Percentiles rank a stretch among this genome's conserved stretches.
Conservation (phyloP, 1,139 yeast genomes). For the Debaryomycetaceae sp. region DNA sequence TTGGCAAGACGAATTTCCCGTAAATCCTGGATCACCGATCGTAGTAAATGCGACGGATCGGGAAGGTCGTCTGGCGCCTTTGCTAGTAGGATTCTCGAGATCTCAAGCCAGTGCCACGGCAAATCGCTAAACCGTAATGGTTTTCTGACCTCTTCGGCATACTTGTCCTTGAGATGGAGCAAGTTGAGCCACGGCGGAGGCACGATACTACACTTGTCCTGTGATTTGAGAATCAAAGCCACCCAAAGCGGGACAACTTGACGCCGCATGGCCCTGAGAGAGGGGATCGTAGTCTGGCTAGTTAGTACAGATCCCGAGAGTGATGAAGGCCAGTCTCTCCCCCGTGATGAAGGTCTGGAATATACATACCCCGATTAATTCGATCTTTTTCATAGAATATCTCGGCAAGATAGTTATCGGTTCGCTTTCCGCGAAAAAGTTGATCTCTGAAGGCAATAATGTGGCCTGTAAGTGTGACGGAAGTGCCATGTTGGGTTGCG, state of each 20-base stretch:
- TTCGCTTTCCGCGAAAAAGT: conserved; percentile 78
- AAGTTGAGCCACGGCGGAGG: conserved; percentile 82
- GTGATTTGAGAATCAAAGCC: conserved; percentile 72
- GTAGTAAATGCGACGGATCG: conserved; percentile 52
- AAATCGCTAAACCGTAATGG: conserved; percentile 55
- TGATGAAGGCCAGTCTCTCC: not conserved
- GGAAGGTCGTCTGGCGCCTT: conserved; percentile 66
- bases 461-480: conserved; percentile 47
- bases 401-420: conserved; percentile 63
- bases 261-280: conserved; percentile 58
- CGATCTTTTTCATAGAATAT: conserved; percentile 53
- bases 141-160: conserved; percentile 56
- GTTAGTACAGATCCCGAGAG: conserved; percentile 3
- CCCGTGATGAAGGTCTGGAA: not conserved
- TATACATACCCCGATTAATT: conserved; percentile 47
- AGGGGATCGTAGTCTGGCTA: conserved; percentile 34
- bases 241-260: conserved; percentile 78
- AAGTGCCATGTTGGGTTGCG: conserved; percentile 60
- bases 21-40: conserved; percentile 70
- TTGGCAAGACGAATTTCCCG: conserved; percentile 77
- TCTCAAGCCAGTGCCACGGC: conserved; percentile 85
- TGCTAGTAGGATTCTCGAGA: conserved; percentile 56
- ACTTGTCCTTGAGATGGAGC: conserved; percentile 41
- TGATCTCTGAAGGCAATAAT: conserved; percentile 68
- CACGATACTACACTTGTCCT: conserved; percentile 74